Evolutionary conservation across 1,284 basidiomycete species (phyloP).

Genomic region (Cryptococcus depauperatus): DNA sequence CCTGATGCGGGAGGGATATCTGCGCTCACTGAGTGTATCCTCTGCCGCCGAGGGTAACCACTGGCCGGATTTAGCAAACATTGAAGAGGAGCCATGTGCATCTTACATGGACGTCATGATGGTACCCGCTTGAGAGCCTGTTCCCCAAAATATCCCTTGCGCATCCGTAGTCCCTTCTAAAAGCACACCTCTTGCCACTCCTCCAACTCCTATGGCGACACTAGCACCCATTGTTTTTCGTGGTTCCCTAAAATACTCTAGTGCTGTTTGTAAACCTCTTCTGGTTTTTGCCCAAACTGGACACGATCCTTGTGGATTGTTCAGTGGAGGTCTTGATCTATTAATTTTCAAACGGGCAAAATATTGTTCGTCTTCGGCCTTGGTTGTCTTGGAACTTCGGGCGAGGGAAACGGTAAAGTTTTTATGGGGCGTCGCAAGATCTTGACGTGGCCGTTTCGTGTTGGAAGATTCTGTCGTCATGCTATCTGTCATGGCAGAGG

Average conservation of each 20-base stretch:
- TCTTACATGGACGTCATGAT: slow-evolving; percentile 33
- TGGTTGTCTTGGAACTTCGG: background rate
- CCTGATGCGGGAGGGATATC: no score
- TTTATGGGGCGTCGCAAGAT: no score
- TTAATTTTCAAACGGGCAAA: slow-evolving; percentile 21
- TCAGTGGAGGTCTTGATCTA: slow-evolving; percentile 13
- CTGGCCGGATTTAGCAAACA: background rate
- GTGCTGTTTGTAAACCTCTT: slow-evolving; percentile 21
- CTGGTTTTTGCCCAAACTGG: slow-evolving; percentile 38
- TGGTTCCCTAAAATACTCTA: slow-evolving; percentile 33
- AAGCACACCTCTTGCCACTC: slow-evolving; percentile 35
- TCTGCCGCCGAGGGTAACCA: slow-evolving; percentile 11
- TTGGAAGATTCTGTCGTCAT: background rate
- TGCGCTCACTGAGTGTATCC: no score
- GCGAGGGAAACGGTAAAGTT: background rate
- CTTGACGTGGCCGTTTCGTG: background rate
- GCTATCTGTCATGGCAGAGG: background rate
- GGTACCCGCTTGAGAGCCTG: slow-evolving; percentile 22
- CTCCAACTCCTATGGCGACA: slow-evolving; percentile 33
- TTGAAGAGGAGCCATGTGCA: background rate
- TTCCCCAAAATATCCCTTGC: slow-evolving; percentile 28
- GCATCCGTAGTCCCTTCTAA: slow-evolving; percentile 29
- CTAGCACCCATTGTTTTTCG: slow-evolving; percentile 26
- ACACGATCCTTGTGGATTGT: slow-evolving; percentile 21
- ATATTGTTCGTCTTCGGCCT: slow-evolving; percentile 20